Base-by-base conservation (phyloP, 805 yeast genomes). In the Myxozyma kluyveri region DNA sequence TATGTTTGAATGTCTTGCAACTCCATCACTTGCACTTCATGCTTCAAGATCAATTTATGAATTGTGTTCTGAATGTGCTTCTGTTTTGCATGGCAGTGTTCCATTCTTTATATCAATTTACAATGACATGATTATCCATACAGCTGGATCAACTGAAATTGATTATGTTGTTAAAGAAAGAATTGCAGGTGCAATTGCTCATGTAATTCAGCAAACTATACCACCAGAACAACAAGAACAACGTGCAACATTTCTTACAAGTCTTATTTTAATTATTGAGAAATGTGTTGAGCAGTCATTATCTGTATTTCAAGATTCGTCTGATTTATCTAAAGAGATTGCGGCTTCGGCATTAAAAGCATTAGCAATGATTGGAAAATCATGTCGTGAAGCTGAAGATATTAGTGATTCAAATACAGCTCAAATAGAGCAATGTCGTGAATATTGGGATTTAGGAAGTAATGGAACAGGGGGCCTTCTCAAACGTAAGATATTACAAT, bases 291-390 rank as follows among this genome's bases (percentile, higher is more conserved):
- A 43, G 23, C 47, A 47, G n/a, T 52, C 49, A 4, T 44, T 39
- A 24, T 12, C 21, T 10, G 38, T 42, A n/a, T 26, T 31, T 14
- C 10, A 31, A 21, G 1, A 19, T 14, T 10, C 21, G 12, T 3
- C 4, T n/a, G 19, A 42, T 4, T 39, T 26, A 3, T 29, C 54
- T 3, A 56, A 54, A 4, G 71, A 72, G 29, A 57, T 68, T 2
- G 81, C 78, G 1, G 63, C 74, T 2, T 82, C 89, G 22, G 67
- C 86, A 42, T 66, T 87, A 23, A 69, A 78, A 12, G 85, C 88
- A 62, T 66, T 88, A 0, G 75, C 75, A n/a, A 86, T 84, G 47
- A 70, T 88, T 2, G 93, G 88, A 0, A 83, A 82, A 50, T 88
- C 89, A 0, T 67, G 84, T 62, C 79, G 79, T 45, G 67, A 77